Conservation (phyloP, 148 eudicot genomes). For the Rhododendron ovatum region DNA sequence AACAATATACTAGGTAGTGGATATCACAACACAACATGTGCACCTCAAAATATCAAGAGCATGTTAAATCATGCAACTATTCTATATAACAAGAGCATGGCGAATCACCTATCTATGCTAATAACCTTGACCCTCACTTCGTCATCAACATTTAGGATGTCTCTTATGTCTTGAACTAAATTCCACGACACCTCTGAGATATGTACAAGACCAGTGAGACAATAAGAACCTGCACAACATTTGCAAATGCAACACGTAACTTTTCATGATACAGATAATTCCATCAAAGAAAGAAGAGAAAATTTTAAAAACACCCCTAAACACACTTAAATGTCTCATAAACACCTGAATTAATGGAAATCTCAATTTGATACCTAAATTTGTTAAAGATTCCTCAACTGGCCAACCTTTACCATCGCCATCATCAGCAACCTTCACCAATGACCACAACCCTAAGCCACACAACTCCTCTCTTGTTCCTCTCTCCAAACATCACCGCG, state of each 20-base stretch:
- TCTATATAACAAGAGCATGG: neutral
- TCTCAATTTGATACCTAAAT: neutral
- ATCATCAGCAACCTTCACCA: neutral
- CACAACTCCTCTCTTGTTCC: neutral
- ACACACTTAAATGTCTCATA: neutral
- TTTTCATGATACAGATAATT: neutral
- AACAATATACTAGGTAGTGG: neutral
- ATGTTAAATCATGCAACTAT: neutral
- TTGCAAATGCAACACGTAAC: slow-evolving; percentile 1
- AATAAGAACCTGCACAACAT: slow-evolving; percentile 60
- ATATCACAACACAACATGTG: neutral
- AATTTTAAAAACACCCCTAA: neutral
- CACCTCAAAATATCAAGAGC: neutral
- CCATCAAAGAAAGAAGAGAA: neutral
- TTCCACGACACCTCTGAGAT: slow-evolving; percentile 98
- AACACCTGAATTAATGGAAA: neutral
- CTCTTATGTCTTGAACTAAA: slow-evolving; percentile 80
- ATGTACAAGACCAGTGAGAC: slow-evolving; percentile 91
- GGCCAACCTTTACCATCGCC: neutral
- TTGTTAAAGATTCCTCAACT: neutral
- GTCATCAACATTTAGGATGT: slow-evolving; percentile 72
- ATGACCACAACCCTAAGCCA: neutral
- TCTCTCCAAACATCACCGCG: neutral
- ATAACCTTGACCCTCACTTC: slow-evolving; percentile 68
- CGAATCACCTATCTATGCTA: slow-evolving; percentile 63